Conservation (phyloP, 140 eudicot genomes). For the Cichorium intybus region DNA sequence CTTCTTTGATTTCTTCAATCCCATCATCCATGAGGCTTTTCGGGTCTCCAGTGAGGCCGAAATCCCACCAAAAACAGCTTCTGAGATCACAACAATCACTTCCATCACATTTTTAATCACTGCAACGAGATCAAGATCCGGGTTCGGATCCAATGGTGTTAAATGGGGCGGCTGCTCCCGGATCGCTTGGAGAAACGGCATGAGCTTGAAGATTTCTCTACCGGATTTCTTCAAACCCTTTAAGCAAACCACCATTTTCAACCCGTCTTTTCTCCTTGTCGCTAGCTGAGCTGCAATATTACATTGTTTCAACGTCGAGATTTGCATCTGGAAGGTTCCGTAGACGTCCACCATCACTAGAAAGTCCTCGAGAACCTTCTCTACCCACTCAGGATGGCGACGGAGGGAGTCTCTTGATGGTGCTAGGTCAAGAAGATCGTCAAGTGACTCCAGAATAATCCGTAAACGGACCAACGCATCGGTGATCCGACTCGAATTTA, state of each 20-base stretch:
- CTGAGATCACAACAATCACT: constrained; percentile 44
- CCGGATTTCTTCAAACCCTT: constrained; percentile 61
- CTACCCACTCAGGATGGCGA: constrained; percentile 44
- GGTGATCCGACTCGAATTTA: constrained; percentile 36
- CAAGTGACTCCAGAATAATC: constrained; percentile 62
- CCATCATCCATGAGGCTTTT: constrained; percentile 48
- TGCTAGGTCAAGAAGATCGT: constrained; percentile 67
- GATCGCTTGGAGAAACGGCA: constrained; percentile 36
- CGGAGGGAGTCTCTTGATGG: constrained; percentile 65
- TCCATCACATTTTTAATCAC: constrained; percentile 43
- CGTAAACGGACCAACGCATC: constrained; percentile 50
- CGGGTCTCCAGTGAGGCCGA: constrained; percentile 33
- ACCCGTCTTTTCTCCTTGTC: constrained; percentile 51
- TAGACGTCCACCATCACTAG: constrained; percentile 68
- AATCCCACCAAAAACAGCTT: constrained; percentile 53
- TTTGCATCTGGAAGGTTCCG: constrained; percentile 65
- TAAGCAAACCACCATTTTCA: constrained; percentile 32
- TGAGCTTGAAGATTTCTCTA: constrained; percentile 48
- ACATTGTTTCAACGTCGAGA: constrained; percentile 60
- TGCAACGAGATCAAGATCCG: constrained; percentile 42
- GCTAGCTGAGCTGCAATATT: constrained; percentile 64
- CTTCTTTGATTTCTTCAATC: constrained; percentile 38
- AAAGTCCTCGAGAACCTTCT: constrained; percentile 76
- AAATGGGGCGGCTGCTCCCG: constrained; percentile 24
- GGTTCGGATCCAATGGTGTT: constrained; percentile 19